Evolutionary conservation across 2,329 filamentous ascomycete genomes (phyloP), one percentile per base, ranked within the genome.

Genomic region (Endocalyx cinctus): DNA sequence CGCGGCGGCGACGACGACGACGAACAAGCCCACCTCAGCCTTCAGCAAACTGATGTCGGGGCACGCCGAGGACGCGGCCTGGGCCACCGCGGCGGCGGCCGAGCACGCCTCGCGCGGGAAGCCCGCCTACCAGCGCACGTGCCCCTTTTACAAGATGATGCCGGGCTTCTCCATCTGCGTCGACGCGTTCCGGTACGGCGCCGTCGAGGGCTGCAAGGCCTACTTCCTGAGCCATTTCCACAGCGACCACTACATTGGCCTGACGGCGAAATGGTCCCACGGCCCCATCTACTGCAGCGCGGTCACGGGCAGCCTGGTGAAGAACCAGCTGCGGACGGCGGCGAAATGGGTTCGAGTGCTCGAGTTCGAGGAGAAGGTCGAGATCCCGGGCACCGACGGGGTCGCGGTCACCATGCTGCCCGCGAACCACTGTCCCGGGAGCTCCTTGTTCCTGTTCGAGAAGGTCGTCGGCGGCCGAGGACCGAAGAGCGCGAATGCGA

Each of bases 211-310:
- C 1, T 95, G 89, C 57, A 83, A 85, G 34, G 92, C 90, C 2
- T 98, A 98, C 56, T 98, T 98, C 47, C 72, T 98, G 10, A 96
- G 89, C 49, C 92, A 98, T 55, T 98, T 97, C 47, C 92, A 98
- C 60, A 96, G 88, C 51, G 92, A 98, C 55, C 92, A 98, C 56
- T 98, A 98, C 50, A 80, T 96, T 20, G 92, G 92, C 3, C 66
- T 98, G 10, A 92, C 87, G 10, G 79, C 84, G 6, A 87, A 73
- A 19, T 98, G 92, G 92, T 78, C 70, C 25, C 89, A 98, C 55
- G 92, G 92, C 0, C 90, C 89, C 1, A 97, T 98, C 30, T 98
- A 95, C 53, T 97, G 92, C 66, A 97, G 90, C 54, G 83, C 80
- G 47, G 85, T 95, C 11, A 98, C 92, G 0, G 92, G 77, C 1